These are phyloP conservation scores for Trypanosoma brucei DNA, from an alignment of 208 protist species.

Conservation along the genomic window DNA sequence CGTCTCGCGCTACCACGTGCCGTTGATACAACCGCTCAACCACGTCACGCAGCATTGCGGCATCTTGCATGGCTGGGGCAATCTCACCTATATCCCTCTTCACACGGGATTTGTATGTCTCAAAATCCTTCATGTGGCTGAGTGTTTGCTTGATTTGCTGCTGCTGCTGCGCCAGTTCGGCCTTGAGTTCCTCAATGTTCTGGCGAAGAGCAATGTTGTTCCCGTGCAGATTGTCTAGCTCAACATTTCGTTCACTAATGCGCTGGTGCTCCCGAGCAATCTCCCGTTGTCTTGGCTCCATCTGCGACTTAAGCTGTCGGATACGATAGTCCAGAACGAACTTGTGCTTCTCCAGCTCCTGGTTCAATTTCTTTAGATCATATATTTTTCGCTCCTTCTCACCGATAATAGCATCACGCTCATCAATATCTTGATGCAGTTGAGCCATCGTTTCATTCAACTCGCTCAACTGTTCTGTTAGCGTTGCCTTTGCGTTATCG, in stretches of 20 bases:
- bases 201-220: slow-evolving; percentile 86
- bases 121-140: slow-evolving; percentile 80
- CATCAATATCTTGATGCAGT: slow-evolving; percentile 90
- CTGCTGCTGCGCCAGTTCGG: slow-evolving; percentile 86
- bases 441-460: slow-evolving; percentile 85
- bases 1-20: slow-evolving; percentile 75
- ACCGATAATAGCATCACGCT: slow-evolving; percentile 91
- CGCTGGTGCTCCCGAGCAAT: slow-evolving; percentile 88
- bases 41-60: slow-evolving; percentile 71
- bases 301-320: slow-evolving; percentile 96
- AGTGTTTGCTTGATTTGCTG: slow-evolving; percentile 68
- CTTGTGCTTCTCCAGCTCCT: slow-evolving; percentile 98
- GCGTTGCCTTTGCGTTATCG: slow-evolving; percentile 64
- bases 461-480: slow-evolving; percentile 74
- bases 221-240: slow-evolving; percentile 87
- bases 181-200: slow-evolving; percentile 86
- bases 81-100: slow-evolving; percentile 81
- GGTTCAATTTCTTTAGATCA: slow-evolving; percentile 97
- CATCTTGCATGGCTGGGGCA: slow-evolving; percentile 88
- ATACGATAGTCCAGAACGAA: slow-evolving; percentile 98
- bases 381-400: slow-evolving; percentile 97
- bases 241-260: slow-evolving; percentile 90
- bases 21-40: slow-evolving; percentile 79
- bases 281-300: slow-evolving; percentile 94
- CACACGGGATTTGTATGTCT: slow-evolving; percentile 83